Conservation (phyloP, 768 basidiomycete genomes). For the Myochromella boudieri region DNA sequence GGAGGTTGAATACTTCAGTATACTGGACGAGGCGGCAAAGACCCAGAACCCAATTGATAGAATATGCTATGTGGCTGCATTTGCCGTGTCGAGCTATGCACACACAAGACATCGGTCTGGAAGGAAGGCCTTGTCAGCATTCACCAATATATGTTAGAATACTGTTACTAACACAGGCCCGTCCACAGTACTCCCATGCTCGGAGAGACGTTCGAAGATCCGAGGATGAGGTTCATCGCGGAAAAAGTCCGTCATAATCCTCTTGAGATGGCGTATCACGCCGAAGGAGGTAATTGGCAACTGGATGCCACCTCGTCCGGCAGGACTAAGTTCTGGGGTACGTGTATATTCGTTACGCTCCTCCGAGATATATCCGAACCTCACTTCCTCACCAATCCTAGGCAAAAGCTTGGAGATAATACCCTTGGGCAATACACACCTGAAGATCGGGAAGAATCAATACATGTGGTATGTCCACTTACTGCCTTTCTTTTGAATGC, state of each 20-base stretch:
- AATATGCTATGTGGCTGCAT: slow-evolving; percentile 78
- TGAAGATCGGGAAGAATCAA: slow-evolving; percentile 64
- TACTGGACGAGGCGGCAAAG: slow-evolving; percentile 66
- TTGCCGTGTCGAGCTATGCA: slow-evolving; percentile 82
- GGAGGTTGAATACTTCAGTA: slow-evolving; percentile 74
- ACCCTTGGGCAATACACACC: slow-evolving; percentile 68
- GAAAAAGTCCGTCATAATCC: slow-evolving; percentile 90
- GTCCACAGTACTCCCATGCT: slow-evolving; percentile 79
- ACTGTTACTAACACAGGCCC: slow-evolving; percentile 8
- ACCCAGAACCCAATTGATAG: slow-evolving; percentile 61
- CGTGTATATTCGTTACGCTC: slow-evolving; percentile 23
- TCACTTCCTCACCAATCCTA: slow-evolving; percentile 29
- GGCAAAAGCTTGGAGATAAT: slow-evolving; percentile 91
- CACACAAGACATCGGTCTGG: slow-evolving; percentile 79
- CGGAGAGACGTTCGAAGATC: slow-evolving; percentile 85
- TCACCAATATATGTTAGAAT: slow-evolving; percentile 1
- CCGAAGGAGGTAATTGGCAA: slow-evolving; percentile 78
- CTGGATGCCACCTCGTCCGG: slow-evolving; percentile 75
- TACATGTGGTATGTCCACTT: slow-evolving; percentile 63
- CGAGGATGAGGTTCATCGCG: slow-evolving; percentile 77
- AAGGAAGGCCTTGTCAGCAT: slow-evolving; percentile 80
- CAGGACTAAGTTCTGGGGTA: slow-evolving; percentile 90
- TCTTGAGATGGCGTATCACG: slow-evolving; percentile 82
- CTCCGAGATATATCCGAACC: slow-evolving; percentile 14
- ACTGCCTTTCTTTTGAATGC: background rate